Percentiles rank a stretch among this genome's conserved stretches.
Conservation (phyloP, 768 basidiomycete genomes). For the Agrocybe pediades region DNA sequence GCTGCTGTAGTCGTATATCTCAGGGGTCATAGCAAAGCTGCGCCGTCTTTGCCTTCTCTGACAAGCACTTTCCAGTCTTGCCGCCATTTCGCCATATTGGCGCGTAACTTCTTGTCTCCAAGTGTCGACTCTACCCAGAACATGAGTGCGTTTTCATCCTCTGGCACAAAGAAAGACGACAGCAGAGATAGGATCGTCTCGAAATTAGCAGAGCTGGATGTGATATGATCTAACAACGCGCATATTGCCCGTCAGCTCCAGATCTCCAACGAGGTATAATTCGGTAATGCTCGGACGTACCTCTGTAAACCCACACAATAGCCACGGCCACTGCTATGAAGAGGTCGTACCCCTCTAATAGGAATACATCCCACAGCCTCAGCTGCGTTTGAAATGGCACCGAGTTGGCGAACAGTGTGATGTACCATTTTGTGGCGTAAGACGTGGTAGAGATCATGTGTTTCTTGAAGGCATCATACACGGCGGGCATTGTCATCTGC, state of each 20-base stretch:
- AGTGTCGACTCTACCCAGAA: conserved; percentile 74
- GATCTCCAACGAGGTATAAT: background rate
- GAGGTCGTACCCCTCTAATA: conserved; percentile 88
- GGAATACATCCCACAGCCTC: conserved; percentile 91
- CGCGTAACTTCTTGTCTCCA: conserved; percentile 63
- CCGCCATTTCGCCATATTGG: conserved; percentile 76
- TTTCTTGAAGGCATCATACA: conserved; percentile 82
- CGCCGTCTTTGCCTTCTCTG: conserved; percentile 58
- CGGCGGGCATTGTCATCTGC: conserved; percentile 86
- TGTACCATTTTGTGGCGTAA: conserved; percentile 99
- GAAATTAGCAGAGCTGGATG: conserved; percentile 77
- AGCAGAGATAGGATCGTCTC: conserved; percentile 90
- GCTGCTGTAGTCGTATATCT: background rate
- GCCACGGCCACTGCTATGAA: conserved; percentile 85
- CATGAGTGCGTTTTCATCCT: conserved; percentile 83
- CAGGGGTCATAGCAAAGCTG: conserved; percentile 53
- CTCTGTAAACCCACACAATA: conserved; percentile 89
- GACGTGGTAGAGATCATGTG: conserved; percentile 92
- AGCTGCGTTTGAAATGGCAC: conserved; percentile 95
- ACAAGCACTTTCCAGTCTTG: conserved; percentile 78
- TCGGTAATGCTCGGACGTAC: conserved; percentile 41
- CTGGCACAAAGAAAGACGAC: conserved; percentile 93
- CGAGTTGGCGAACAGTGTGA: conserved; percentile 94
- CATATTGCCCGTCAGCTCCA: background rate
- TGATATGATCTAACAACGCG: conserved; percentile 70